Evolutionary conservation across 1,284 basidiomycete species (phyloP).

Genomic region (Cutaneotrichosporon sp.): DNA sequence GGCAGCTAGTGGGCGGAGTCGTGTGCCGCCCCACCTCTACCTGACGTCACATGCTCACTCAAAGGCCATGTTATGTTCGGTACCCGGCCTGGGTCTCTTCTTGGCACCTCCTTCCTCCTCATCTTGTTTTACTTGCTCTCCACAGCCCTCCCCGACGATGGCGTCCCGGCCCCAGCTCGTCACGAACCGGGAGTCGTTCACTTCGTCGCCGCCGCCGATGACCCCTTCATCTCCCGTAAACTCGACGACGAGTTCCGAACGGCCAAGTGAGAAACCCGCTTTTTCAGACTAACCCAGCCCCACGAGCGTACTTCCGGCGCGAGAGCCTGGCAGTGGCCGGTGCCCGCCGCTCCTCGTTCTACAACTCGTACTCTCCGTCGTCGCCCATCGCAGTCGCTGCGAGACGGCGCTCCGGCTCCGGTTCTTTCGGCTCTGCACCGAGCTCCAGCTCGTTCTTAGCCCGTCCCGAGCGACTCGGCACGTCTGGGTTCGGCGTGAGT

Average conservation of each 20-base stretch:
- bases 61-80: neutral
- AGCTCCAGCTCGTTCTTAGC: neutral
- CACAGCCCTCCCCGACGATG: neutral
- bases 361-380: slow-evolving; percentile 2
- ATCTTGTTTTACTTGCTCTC: neutral
- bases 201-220: slow-evolving; percentile 1
- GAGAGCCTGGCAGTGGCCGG: slow-evolving; percentile 8
- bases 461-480: slow-evolving; percentile 1
- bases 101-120: neutral
- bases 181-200: neutral
- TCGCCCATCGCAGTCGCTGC: slow-evolving; percentile 5
- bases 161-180: neutral
- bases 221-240: neutral
- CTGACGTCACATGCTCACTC: slow-evolving; percentile 1
- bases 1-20: neutral
- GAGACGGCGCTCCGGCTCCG: neutral
- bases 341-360: slow-evolving; percentile 9
- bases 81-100: neutral
- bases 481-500: slow-evolving; percentile 1
- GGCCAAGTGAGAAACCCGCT: neutral
- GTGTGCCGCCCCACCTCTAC: neutral
- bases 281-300: slow-evolving; percentile 3
- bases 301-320: slow-evolving; percentile 4
- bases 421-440: neutral
- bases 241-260: neutral